phyloP scores from a whole-genome alignment of 805 yeast species.

The Cyberlindnera mississippiensis region DNA sequence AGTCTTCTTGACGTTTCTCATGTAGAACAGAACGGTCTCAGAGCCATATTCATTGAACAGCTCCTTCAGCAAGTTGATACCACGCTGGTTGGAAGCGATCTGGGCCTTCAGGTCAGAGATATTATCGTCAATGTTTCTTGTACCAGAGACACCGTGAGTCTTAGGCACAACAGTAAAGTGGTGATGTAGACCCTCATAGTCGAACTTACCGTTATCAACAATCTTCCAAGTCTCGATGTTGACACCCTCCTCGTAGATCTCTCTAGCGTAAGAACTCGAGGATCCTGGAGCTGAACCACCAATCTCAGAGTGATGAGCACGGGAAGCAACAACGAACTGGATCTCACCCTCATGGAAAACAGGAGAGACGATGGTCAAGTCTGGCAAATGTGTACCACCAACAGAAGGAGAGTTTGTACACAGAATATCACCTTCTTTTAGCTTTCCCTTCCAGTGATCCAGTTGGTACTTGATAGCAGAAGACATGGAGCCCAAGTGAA shows the following conservation, averaged over 20 bases:
- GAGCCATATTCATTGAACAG: conserved; percentile 42
- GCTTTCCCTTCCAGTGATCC: conserved; percentile 35
- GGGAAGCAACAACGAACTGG: conserved; percentile 50
- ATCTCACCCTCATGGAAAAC: conserved; percentile 44
- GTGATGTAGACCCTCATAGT: conserved; percentile 46
- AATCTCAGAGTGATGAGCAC: conserved; percentile 95
- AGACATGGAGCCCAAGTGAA: conserved; percentile 46
- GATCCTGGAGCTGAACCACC: conserved; percentile 60
- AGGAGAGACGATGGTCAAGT: conserved; percentile 55
- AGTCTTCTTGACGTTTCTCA: conserved; percentile 42
- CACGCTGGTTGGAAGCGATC: conserved; percentile 50
- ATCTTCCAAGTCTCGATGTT: conserved; percentile 49
- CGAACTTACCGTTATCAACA: conserved; percentile 45
- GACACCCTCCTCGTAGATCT: conserved; percentile 54
- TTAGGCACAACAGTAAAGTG: conserved; percentile 45
- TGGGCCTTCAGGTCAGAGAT: conserved; percentile 46
- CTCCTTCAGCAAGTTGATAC: conserved; percentile 40
- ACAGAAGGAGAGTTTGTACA: conserved; percentile 41
- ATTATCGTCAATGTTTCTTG: conserved; percentile 51
- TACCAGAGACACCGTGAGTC: conserved; percentile 50
- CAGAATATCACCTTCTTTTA: conserved; percentile 41
- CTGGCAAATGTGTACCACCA: conserved; percentile 47
- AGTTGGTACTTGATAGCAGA: conserved; percentile 36
- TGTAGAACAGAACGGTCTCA: conserved; percentile 42
- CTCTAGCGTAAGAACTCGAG: conserved; percentile 51